Evolutionary conservation across 148 eudicot genomes (phyloP).

Genomic region (Cornus controversa): DNA sequence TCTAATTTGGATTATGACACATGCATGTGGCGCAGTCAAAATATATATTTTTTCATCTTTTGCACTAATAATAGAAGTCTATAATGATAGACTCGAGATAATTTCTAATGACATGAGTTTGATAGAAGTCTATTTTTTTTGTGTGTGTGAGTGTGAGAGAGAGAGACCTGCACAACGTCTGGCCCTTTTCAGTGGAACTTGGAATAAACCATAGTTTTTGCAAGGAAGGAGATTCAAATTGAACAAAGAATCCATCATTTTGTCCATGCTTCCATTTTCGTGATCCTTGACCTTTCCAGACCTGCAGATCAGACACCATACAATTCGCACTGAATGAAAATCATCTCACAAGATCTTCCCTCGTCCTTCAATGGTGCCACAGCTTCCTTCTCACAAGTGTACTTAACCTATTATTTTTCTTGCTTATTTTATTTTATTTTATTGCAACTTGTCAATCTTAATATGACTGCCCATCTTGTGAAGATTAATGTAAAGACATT

Average conservation of each 20-base stretch:
- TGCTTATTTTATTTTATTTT: not conserved
- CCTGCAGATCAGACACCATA: constrained; percentile 40
- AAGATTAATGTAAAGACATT: not conserved
- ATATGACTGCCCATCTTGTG: not conserved
- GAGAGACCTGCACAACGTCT: constrained; percentile 79
- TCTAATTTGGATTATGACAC: not conserved
- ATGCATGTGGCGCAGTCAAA: not conserved
- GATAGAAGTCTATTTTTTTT: not conserved
- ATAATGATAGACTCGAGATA: not conserved
- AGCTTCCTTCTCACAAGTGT: not conserved
- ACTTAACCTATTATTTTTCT: not conserved
- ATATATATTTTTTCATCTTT: not conserved
- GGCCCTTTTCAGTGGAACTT: constrained; percentile 73
- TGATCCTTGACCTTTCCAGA: constrained; percentile 98
- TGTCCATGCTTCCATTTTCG: constrained; percentile 98
- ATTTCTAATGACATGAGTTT: not conserved
- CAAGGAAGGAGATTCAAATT: constrained; percentile 72
- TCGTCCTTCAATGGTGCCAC: not conserved
- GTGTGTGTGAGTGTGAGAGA: constrained; percentile 11
- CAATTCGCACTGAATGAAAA: not conserved
- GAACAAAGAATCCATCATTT: constrained; percentile 86
- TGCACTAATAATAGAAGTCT: not conserved
- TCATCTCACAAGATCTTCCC: not conserved
- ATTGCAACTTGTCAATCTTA: not conserved
- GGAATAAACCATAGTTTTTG: constrained; percentile 86